Conservation (phyloP, 2,329 filamentous ascomycete genomes). For the Ceratocystis cubensis region DNA sequence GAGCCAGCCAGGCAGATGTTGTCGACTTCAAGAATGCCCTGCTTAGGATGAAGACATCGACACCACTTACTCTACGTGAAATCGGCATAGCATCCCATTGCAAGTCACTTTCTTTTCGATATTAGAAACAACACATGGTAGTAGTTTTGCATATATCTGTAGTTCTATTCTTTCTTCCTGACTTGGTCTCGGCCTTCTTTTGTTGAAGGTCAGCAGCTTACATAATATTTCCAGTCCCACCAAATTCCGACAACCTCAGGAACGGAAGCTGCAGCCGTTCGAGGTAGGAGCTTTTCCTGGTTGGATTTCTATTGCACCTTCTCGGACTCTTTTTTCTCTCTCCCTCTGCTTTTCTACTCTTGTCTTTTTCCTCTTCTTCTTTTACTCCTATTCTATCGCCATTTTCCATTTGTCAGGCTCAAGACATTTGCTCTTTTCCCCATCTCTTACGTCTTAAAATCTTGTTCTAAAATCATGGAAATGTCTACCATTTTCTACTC, state of each 20-base stretch:
- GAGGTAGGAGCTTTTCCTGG: background rate
- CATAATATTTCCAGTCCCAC: conserved; percentile 6
- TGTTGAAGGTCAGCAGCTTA: background rate
- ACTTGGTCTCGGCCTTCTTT: background rate
- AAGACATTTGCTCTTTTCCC: background rate
- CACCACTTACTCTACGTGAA: too few relatives aligned
- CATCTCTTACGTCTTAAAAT: background rate
- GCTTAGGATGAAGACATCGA: too few relatives aligned
- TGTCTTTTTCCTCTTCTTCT: background rate
- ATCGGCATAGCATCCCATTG: too few relatives aligned
- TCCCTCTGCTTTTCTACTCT: background rate
- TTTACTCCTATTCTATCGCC: background rate
- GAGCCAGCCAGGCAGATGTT: background rate
- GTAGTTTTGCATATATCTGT: background rate
- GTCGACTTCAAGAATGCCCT: background rate
- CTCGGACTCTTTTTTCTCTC: background rate
- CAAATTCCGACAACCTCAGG: background rate
- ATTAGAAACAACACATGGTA: background rate
- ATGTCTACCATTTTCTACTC: background rate
- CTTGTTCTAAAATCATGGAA: background rate
- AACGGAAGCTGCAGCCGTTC: background rate
- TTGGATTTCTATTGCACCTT: background rate
- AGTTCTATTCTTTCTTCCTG: background rate
- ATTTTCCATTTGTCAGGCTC: too few relatives aligned
- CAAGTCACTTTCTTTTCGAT: too few relatives aligned